These are phyloP conservation scores for Drechmeria coniospora DNA, from an alignment of 2,329 filamentous ascomycete species.

Conservation along the genomic window DNA sequence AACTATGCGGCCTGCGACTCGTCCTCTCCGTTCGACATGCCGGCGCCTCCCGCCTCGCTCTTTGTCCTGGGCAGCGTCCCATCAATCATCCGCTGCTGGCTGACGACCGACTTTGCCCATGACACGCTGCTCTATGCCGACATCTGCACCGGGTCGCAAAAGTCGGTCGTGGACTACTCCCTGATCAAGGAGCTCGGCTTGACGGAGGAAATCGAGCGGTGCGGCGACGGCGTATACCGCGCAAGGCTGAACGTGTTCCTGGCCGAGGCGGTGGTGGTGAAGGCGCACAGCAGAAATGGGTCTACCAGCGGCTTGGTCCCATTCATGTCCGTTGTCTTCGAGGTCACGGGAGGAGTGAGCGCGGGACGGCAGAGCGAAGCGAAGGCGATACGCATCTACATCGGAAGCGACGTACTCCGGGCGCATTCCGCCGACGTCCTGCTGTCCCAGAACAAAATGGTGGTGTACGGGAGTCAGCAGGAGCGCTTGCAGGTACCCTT, in stretches of 20 bases:
- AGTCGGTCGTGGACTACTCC: conserved; percentile 63
- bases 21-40: conserved; percentile 55
- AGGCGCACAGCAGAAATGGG: conserved; percentile 53
- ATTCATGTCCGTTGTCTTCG: conserved; percentile 64
- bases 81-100: conserved; percentile 90
- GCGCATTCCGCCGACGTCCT: conserved; percentile 80
- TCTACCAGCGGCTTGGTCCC: conserved; percentile 61
- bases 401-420: conserved; percentile 78
- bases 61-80: conserved; percentile 80
- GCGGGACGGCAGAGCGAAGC: conserved; percentile 17
- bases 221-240: conserved; percentile 48
- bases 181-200: conserved; percentile 64
- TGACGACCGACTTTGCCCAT: conserved; percentile 81
- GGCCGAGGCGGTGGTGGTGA: conserved; percentile 73
- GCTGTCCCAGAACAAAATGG: conserved; percentile 82
- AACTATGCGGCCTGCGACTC: conserved; percentile 45
- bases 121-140: conserved; percentile 80
- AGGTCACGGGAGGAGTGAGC: conserved; percentile 47
- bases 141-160: conserved; percentile 81
- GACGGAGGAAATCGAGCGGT: conserved; percentile 46
- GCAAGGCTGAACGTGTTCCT: conserved; percentile 76
- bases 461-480: conserved; percentile 71
- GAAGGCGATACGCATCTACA: conserved; percentile 65
- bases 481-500: conserved; percentile 83
- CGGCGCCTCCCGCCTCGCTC: conserved; percentile 66